Base-by-base conservation (phyloP, 2,329 filamentous ascomycete genomes). In the Fusarium nelsonii region DNA sequence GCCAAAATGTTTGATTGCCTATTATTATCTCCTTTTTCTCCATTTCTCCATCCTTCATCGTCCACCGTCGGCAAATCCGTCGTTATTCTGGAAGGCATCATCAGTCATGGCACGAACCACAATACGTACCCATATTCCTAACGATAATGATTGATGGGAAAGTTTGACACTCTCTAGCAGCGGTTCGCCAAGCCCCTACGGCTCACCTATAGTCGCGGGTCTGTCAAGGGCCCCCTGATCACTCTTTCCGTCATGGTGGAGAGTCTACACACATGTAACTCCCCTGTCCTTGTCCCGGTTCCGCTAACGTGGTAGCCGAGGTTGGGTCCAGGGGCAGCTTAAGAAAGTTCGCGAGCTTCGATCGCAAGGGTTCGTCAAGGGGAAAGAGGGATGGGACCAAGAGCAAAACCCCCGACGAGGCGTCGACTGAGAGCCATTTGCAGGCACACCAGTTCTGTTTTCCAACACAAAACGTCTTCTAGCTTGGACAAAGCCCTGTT, bases 191-290 rank as follows among this genome's bases (percentile, higher is more conserved):
- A 74, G 72, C 55, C 34, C 40, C 45, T 44, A 61, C 57, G 59
- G 68, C 46, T 57, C 50, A 63, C 51, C 70, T 55, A 51, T 65
- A 50, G 43, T 53, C 55, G 58, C 50, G 33, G 55, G 34, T 37
- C 40, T 40, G 45, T 37, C 54, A 46, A 53, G 65, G 60, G 59
- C 48, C 59, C 59, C 60, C 45, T 71, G 66, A 63, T 62, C 53
- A 46, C 59, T 46, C 59, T 52, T 54, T 43, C 62, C 61, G 63
- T 73, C 68, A 70, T 74, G 66, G 63, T 69, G 66, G 70, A 56
- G 36, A 12, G 12, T 33, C 28, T 44, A 32, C 15, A 53, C 30
- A 44, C 30, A 53, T 39, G 32, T 36, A 23, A 23, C 45, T 12
- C 3, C 48, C 48, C 34, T 50, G 48, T 40, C 61, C 68, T 43